Base-by-base conservation (phyloP, 2,329 filamentous ascomycete species). In the Cladosporium sp. region DNA sequence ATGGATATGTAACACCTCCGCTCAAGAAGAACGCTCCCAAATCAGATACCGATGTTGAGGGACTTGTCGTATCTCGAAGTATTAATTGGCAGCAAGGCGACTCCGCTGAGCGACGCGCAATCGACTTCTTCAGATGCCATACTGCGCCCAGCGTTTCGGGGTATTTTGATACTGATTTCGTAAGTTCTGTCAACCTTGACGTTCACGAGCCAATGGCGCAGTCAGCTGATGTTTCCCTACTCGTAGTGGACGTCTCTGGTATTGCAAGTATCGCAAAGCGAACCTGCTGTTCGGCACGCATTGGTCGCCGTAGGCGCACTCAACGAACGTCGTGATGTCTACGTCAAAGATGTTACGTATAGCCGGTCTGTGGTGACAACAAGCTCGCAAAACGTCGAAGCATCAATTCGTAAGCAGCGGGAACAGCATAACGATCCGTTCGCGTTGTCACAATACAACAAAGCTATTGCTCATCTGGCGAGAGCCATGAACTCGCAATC, bases 71-170 rank as follows among this genome's bases (percentile, higher is more conserved):
- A 8, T 45, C 8, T 8, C 51, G 87, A 40, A 90, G 75, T 83
- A 88, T 90, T 87, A 15, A 90, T 65, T 0, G 90, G 78, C 0
- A 90, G 79, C 0, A 86, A 76, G 3, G 85, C 87, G 25, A 87
- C 87, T 3, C 88, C 87, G 14, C 90, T 87, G 0, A 89, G 80
- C 0, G 87, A 89, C 58, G 59, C 14, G 59, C 63, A 7, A 58
- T 67, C 11, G 59, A 68, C 17, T 70, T 65, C 61, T 70, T 70
- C 39, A 63, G 64, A 7, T 49, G 54, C n/a, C 59, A 60, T 11
- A 66, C 66, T 3, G 64, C 62, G 9, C 64, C 63, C 2, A 59
- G 55, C 7, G 51, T 69, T 2, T 63, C 66, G 2, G 56, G 56
- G n/a, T 64, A 63, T 50, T 67, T 69, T 50, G 66, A 65, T 20